Evolutionary conservation across 2,329 filamentous ascomycete species (phyloP), one percentile per base, ranked within the genome.

Genomic region (Coleophoma cylindrospora): DNA sequence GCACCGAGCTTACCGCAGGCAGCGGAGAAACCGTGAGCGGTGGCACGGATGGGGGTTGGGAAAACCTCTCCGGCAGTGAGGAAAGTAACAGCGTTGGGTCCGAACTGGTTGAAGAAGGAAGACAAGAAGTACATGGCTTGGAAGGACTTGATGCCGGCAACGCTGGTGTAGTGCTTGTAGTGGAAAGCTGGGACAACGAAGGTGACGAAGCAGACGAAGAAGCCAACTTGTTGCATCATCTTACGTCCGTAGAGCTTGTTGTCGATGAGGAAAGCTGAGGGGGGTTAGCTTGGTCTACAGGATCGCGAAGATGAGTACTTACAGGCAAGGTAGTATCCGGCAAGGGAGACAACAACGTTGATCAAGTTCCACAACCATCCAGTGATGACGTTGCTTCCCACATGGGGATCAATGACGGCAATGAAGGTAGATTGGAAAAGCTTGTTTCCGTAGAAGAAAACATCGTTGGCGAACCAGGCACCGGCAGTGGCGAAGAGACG

Each of bases 401-500:
- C 82, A 80, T 57, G 79, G 71, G 48, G 83, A 77, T 49, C 84
- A 87, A 96, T 85, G 64, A 94, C 87, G 33, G 74, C 75, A 71
- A 96, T 96, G 73, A 96, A 96, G 66, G 92, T 81, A 55, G 80
- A 81, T 73, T 96, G 91, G 80, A 96, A 96, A 48, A 96, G 85
- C 79, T 96, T 96, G 85, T 96, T 96, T 61, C 92, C 92, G 74
- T 97, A 97, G 77, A 97, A 97, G 79, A 97, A 96, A 58, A 97
- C 87, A 65, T 97, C 92, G 70, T 97, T 97, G 74, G 86, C 89
- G 71, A 92, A 97, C 92, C 92, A 97, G 34, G 84, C 81, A 50
- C 88, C 88, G 11, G 91, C 84, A 17, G 92, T 96, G 45, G 92
- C 92, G 17, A 96, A 64, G 21, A 97, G 73, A 59, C 92, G 90